These are phyloP conservation scores for Talaromyces funiculosus DNA, from an alignment of 2,329 filamentous ascomycete species.

Conservation along the genomic window DNA sequence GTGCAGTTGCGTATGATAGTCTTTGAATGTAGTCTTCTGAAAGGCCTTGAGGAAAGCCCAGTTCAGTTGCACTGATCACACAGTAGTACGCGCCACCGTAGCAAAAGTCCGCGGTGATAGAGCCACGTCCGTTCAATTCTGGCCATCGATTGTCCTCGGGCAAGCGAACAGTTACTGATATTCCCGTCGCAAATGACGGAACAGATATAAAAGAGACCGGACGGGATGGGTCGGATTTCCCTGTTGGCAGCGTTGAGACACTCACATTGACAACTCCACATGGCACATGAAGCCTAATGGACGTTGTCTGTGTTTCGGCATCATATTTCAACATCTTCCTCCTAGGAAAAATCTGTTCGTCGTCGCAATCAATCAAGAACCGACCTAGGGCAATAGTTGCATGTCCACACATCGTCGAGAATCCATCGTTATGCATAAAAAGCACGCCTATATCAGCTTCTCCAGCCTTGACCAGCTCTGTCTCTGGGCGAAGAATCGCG, in stretches of 20 bases:
- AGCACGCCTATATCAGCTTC: constrained; percentile 30
- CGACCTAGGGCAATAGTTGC: constrained; percentile 48
- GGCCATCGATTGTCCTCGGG: not conserved
- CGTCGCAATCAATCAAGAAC: constrained; percentile 39
- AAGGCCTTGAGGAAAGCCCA: not conserved
- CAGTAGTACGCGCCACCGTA: constrained; percentile 1
- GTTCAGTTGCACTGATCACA: not conserved
- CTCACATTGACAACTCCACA: constrained; percentile 40
- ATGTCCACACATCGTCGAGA: constrained; percentile 49
- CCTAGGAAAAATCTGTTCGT: constrained; percentile 27
- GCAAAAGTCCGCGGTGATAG: not conserved
- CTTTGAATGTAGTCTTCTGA: not conserved
- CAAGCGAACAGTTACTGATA: constrained; percentile 10
- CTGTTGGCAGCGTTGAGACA: constrained; percentile 33
- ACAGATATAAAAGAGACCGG: not conserved
- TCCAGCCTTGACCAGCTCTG: constrained; percentile 36
- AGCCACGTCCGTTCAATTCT: not conserved
- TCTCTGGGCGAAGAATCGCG: constrained; percentile 40
- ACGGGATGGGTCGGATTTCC: constrained; percentile 17
- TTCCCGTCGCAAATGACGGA: not conserved
- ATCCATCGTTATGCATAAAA: constrained; percentile 46
- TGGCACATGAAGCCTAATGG: constrained; percentile 40
- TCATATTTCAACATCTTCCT: not conserved
- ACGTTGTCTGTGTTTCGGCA: constrained; percentile 18
- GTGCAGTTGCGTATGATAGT: not conserved